Evolutionary conservation across 306 rosid species (phyloP).

Genomic region (Datisca glomerata): DNA sequence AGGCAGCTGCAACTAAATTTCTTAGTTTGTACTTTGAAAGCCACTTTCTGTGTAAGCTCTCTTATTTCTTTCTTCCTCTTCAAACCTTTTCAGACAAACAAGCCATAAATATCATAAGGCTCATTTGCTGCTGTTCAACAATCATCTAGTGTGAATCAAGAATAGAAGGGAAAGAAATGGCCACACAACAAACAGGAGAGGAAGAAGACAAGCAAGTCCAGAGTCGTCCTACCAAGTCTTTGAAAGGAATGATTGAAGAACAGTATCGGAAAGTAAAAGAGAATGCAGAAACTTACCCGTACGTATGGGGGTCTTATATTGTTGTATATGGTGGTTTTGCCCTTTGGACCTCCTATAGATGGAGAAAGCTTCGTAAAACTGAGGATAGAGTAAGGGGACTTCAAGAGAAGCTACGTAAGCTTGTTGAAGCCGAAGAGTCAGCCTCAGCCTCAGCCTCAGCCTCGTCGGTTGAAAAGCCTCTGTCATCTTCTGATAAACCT

Average conservation of each 20-base stretch:
- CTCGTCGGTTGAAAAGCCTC: constrained; percentile 26
- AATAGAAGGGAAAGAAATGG: constrained; percentile 14
- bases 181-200: constrained; percentile 18
- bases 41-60: too few relatives aligned
- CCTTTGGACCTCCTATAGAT: constrained; percentile 58
- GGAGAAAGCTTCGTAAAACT: constrained; percentile 75
- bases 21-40: neutral
- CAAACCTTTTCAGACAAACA: neutral
- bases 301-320: constrained; percentile 78
- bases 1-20: neutral
- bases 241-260: constrained; percentile 29
- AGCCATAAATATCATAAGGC: neutral
- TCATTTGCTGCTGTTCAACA: neutral
- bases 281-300: constrained; percentile 64
- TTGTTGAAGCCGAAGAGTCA: constrained; percentile 42
- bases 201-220: constrained; percentile 35
- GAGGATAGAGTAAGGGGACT: constrained; percentile 53
- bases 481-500: constrained; percentile 30
- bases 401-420: constrained; percentile 47
- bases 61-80: neutral
- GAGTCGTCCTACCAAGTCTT: constrained; percentile 8
- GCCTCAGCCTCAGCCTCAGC: constrained; percentile 29
- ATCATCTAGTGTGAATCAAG: constrained; percentile 10
- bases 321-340: constrained; percentile 68
- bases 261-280: constrained; percentile 46